Evolutionary conservation across 2,329 filamentous ascomycete species (phyloP), one percentile per base, ranked within the genome.

Genomic region (Diaporthe sp.): DNA sequence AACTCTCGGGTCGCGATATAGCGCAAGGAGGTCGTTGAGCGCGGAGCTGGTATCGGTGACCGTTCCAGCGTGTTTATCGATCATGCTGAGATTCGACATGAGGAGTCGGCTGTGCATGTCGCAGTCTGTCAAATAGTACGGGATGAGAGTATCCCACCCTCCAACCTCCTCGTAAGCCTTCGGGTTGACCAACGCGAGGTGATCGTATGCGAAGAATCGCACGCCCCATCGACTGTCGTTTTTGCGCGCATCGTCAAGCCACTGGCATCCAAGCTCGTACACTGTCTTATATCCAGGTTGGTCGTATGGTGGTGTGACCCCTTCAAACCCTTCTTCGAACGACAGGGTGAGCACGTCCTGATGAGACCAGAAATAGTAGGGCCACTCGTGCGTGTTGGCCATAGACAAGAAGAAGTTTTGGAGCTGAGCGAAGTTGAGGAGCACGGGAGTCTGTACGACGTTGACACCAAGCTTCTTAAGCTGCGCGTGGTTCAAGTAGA

Each of bases 201-300:
- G 87, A 79, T 92, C 90, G 82, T 91, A 92, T 17, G 88, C 85
- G 80, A 91, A 92, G 81, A 90, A 90, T n/a, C 86, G 85, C 70
- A 87, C 81, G 0, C 83, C 89, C 90, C 90, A 92, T 71, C 82
- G 81, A 12, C 83, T 80, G 44, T 84, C 82, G 0, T 79, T 79
- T 3, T 76, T 74, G 1, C 83, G 72, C 13, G 84, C 82, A 13
- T 79, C 77, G 51, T 81, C 81, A 1, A 86, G 81, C 71, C 84
- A 82, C 58, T 82, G 77, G 7, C 87, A 80, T 20, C 83, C 83
- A 5, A 86, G 81, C 68, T 84, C 82, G 79, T 88, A 88, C 4
- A 87, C 77, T 5, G 83, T 83, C 78, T 84, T 85, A 80, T 87
- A 87, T 0, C 82, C 85, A 72, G 81, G 77, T 22, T 85, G 78